phyloP scores from a whole-genome alignment of 495 filamentous ascomycete genomes.

The Penicillium crystallinum region DNA sequence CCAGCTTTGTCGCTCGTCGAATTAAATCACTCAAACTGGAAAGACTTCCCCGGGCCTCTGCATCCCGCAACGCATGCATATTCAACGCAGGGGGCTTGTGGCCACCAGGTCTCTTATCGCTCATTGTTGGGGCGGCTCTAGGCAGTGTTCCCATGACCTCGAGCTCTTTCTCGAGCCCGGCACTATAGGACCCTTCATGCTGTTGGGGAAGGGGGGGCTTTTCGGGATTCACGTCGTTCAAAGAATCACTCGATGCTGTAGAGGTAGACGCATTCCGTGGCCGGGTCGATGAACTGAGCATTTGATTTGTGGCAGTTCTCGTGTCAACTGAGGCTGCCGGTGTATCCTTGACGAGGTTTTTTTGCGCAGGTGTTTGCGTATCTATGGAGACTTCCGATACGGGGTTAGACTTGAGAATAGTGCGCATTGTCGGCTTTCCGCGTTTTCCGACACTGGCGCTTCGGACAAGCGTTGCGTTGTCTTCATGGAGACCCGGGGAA shows the following conservation, averaged over 20 bases:
- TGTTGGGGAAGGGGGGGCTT: slow-evolving; percentile 31
- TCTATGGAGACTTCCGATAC: slow-evolving; percentile 16
- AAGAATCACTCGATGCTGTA: slow-evolving; percentile 28
- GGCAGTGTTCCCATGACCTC: slow-evolving; percentile 25
- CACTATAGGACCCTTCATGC: neutral
- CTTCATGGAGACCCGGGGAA: slow-evolving; percentile 37
- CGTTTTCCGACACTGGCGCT: slow-evolving; percentile 73
- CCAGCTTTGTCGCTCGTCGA: slow-evolving; percentile 76
- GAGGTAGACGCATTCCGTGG: slow-evolving; percentile 22
- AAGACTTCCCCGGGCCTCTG: slow-evolving; percentile 77
- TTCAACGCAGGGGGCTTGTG: slow-evolving; percentile 71
- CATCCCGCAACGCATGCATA: slow-evolving; percentile 70
- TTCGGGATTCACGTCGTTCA: slow-evolving; percentile 25
- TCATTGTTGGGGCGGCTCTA: slow-evolving; percentile 38
- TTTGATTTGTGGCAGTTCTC: slow-evolving; percentile 12
- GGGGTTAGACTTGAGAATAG: slow-evolving; percentile 44
- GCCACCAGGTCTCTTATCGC: slow-evolving; percentile 36
- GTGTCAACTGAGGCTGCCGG: slow-evolving; percentile 7
- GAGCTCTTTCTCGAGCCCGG: slow-evolving; percentile 24
- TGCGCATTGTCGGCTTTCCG: slow-evolving; percentile 66
- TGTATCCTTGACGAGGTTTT: slow-evolving; percentile 18
- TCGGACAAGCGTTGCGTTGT: slow-evolving; percentile 62
- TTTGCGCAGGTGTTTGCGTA: neutral
- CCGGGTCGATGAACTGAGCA: slow-evolving; percentile 21
- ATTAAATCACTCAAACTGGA: slow-evolving; percentile 92